Evolutionary conservation across 1,284 basidiomycete species (phyloP).

Genomic region (Rhodotorula sp.): DNA sequence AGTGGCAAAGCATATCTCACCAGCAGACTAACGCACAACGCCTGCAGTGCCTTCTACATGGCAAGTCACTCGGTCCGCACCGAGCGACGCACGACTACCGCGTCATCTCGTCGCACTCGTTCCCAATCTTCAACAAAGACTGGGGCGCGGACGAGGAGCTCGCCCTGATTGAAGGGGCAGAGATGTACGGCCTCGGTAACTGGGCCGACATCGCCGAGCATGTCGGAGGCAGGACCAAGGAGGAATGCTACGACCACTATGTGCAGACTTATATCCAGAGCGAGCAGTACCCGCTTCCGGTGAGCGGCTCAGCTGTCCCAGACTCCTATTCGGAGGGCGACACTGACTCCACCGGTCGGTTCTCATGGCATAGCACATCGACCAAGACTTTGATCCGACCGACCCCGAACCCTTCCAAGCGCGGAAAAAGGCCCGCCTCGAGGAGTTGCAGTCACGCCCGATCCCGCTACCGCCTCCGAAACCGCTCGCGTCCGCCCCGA

Average conservation of each 20-base stretch:
- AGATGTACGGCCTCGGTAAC: conserved; percentile 87
- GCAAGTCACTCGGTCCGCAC: conserved; percentile 83
- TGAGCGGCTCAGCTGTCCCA: conserved; percentile 45
- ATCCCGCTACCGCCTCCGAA: conserved; percentile 54
- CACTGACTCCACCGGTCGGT: neutral
- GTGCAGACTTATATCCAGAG: conserved; percentile 76
- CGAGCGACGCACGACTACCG: conserved; percentile 87
- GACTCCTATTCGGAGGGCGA: neutral
- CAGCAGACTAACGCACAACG: neutral
- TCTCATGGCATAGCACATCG: conserved; percentile 58
- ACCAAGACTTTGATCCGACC: conserved; percentile 59
- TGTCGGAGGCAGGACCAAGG: conserved; percentile 80
- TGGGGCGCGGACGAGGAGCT: conserved; percentile 99
- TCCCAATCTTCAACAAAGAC: conserved; percentile 90
- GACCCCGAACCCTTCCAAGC: conserved; percentile 79
- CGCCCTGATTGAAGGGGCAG: conserved; percentile 82
- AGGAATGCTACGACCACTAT: conserved; percentile 93
- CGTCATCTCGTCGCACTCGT: conserved; percentile 88
- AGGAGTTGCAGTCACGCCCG: conserved; percentile 55
- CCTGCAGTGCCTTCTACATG: conserved; percentile 76
- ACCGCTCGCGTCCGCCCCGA: conserved; percentile 86
- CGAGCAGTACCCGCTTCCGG: conserved; percentile 72
- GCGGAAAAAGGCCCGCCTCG: conserved; percentile 79
- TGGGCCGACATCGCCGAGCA: conserved; percentile 97
- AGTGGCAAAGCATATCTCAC: neutral